Conservation (phyloP, 805 yeast genomes). For the Candida argentea region DNA sequence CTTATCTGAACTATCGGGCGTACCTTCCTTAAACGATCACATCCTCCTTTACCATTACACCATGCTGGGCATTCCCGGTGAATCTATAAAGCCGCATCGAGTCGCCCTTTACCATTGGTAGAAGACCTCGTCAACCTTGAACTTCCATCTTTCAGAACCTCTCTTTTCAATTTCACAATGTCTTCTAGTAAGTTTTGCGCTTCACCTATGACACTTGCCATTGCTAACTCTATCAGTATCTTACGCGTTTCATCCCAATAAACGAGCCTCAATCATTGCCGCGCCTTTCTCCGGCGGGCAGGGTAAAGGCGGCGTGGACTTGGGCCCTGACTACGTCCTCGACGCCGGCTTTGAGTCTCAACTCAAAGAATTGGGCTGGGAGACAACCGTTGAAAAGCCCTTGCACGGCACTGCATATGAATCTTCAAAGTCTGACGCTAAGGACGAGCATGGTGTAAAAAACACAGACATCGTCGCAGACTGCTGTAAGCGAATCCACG, state of each 20-base stretch:
- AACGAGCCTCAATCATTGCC: conserved; percentile 56
- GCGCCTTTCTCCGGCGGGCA: conserved; percentile 98
- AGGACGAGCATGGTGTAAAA: conserved; percentile 45
- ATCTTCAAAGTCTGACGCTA: conserved; percentile 32
- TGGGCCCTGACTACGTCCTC: conserved; percentile 78
- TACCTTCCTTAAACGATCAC: conserved; percentile 1
- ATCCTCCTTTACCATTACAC: neutral
- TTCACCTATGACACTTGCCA: conserved; percentile 5
- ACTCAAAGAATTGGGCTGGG: conserved; percentile 67
- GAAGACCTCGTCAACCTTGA: neutral
- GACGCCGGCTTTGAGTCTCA: conserved; percentile 61
- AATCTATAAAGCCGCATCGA: conserved; percentile 1
- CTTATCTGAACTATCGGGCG: too few species aligned
- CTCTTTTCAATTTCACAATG: conserved; percentile 3
- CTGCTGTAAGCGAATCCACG: conserved; percentile 54
- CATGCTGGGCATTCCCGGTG: neutral
- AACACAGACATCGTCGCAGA: conserved; percentile 71
- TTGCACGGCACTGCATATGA: conserved; percentile 39
- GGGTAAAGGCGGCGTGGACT: conserved; percentile 86
- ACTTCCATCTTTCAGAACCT: too few species aligned
- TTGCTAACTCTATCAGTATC: conserved; percentile 10
- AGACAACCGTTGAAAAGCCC: conserved; percentile 42
- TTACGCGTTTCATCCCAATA: conserved; percentile 46
- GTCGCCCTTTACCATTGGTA: neutral
- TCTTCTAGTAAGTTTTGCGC: conserved; percentile 3